Conservation (phyloP, 2,329 filamentous ascomycete genomes). For the Neofusicoccum umdonicola region DNA sequence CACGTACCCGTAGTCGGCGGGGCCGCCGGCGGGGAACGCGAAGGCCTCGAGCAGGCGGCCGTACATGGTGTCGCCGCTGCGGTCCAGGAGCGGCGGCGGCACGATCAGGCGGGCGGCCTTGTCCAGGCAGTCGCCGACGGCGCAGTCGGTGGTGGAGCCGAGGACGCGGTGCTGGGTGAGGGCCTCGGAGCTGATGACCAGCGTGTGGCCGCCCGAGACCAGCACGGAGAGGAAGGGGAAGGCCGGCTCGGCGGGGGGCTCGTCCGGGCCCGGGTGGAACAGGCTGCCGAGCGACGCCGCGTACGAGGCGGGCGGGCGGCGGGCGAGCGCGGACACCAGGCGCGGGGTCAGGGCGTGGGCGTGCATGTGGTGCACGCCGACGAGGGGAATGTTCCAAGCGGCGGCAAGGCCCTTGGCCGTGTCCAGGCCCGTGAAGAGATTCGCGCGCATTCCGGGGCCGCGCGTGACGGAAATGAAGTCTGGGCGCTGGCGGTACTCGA, state of each 20-base stretch:
- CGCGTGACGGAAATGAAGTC: slow-evolving; percentile 88
- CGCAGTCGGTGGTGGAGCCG: slow-evolving; percentile 72
- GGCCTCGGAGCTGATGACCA: slow-evolving; percentile 72
- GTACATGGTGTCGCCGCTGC: slow-evolving; percentile 68
- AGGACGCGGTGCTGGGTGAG: slow-evolving; percentile 71
- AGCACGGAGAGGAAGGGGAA: slow-evolving; percentile 89
- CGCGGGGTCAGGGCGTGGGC: slow-evolving; percentile 88
- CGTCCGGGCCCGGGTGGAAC: background rate
- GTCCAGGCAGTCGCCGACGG: slow-evolving; percentile 87
- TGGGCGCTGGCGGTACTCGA: slow-evolving; percentile 47
- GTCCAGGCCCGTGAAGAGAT: slow-evolving; percentile 74
- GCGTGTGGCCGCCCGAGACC: slow-evolving; percentile 88
- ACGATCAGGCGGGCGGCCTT: slow-evolving; percentile 78
- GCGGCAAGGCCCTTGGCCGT: slow-evolving; percentile 83
- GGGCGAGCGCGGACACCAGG: slow-evolving; percentile 58
- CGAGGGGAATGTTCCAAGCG: slow-evolving; percentile 77
- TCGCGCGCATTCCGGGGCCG: slow-evolving; percentile 83
- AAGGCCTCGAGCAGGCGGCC: slow-evolving; percentile 76
- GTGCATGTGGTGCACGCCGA: slow-evolving; percentile 89
- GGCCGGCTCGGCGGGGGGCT: slow-evolving; percentile 40
- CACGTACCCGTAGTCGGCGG: slow-evolving; percentile 49
- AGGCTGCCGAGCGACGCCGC: background rate
- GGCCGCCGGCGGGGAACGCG: slow-evolving; percentile 61
- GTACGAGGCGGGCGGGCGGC: background rate
- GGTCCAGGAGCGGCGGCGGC: slow-evolving; percentile 57